Evolutionary conservation across 1,139 yeast genomes (phyloP).

Genomic region (Hansenula anomala): DNA sequence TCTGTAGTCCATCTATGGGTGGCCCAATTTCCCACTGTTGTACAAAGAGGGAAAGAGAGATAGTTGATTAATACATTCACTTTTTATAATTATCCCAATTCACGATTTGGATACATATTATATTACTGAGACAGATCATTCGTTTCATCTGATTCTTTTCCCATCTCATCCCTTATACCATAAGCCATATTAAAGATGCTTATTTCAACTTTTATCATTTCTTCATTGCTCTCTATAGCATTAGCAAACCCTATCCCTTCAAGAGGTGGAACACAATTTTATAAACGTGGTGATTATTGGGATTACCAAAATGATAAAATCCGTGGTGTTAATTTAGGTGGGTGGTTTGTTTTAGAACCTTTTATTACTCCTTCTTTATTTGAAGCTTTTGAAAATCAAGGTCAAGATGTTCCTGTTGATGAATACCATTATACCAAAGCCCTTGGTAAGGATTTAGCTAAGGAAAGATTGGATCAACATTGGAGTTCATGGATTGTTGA

Average conservation of each 20-base stretch:
- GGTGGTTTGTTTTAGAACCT: constrained; percentile 89
- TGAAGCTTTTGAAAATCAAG: constrained; percentile 38
- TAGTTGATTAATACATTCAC: too few relatives aligned
- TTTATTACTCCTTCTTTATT: constrained; percentile 83
- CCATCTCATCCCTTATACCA: too few relatives aligned
- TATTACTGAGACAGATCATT: too few relatives aligned
- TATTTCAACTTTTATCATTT: constrained; percentile 3
- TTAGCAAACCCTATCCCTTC: constrained; percentile 17
- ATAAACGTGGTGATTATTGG: constrained; percentile 11
- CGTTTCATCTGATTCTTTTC: too few relatives aligned
- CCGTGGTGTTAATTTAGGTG: constrained; percentile 84
- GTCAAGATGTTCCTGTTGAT: constrained; percentile 56
- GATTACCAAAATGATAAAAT: constrained; percentile 30
- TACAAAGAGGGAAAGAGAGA: too few relatives aligned
- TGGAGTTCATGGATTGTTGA: constrained; percentile 82
- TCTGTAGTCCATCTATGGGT: too few relatives aligned
- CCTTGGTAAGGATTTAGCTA: constrained; percentile 61
- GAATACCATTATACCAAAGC: constrained; percentile 67
- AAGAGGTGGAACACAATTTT: constrained; percentile 18
- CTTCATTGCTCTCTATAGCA: constrained; percentile 5
- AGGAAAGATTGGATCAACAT: constrained; percentile 51
- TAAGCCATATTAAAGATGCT: too few relatives aligned
- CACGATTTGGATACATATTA: too few relatives aligned
- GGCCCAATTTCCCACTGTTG: too few relatives aligned
- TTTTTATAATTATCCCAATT: too few relatives aligned